Evolutionary conservation across 2,329 filamentous ascomycete species (phyloP).

Genomic region (Phoma sp.): DNA sequence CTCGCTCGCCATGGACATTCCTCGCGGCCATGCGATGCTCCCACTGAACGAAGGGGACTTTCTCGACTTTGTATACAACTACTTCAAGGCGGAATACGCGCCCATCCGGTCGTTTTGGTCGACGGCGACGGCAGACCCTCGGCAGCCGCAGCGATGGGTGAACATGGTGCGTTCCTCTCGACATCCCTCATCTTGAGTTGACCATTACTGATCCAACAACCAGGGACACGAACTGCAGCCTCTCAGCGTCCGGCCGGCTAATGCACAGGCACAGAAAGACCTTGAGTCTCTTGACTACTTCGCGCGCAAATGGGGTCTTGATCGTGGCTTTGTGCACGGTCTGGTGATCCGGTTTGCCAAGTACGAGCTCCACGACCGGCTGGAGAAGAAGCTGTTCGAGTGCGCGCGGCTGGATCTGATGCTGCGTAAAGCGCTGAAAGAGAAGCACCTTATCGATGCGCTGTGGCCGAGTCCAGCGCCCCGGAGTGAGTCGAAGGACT

Average conservation of each 20-base stretch:
- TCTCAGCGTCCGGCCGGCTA: slow-evolving; percentile 37
- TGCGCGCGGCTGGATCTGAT: slow-evolving; percentile 42
- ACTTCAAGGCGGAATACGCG: slow-evolving; percentile 48
- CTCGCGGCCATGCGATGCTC: slow-evolving; percentile 38
- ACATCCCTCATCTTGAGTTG: background rate
- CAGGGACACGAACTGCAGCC: slow-evolving; percentile 42
- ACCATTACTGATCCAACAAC: background rate
- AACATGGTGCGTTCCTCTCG: slow-evolving; percentile 21
- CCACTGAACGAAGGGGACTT: slow-evolving; percentile 43
- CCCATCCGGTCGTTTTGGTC: slow-evolving; percentile 46
- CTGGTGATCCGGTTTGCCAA: slow-evolving; percentile 43
- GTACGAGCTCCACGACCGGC: slow-evolving; percentile 43
- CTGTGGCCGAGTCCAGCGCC: slow-evolving; percentile 45
- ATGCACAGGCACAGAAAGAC: slow-evolving; percentile 47
- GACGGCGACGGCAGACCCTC: slow-evolving; percentile 43
- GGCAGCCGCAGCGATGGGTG: slow-evolving; percentile 38
- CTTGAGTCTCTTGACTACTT: slow-evolving; percentile 44
- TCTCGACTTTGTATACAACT: slow-evolving; percentile 45
- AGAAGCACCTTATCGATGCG: slow-evolving; percentile 46
- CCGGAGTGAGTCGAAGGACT: slow-evolving; percentile 31
- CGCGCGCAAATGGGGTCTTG: slow-evolving; percentile 38
- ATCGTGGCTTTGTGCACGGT: slow-evolving; percentile 40
- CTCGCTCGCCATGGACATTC: slow-evolving; percentile 38
- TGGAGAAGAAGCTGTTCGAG: slow-evolving; percentile 47
- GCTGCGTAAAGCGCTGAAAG: slow-evolving; percentile 46